Evolutionary conservation across 2,329 filamentous ascomycete species (phyloP).

Genomic region (Myriosclerotinia curreyana): DNA sequence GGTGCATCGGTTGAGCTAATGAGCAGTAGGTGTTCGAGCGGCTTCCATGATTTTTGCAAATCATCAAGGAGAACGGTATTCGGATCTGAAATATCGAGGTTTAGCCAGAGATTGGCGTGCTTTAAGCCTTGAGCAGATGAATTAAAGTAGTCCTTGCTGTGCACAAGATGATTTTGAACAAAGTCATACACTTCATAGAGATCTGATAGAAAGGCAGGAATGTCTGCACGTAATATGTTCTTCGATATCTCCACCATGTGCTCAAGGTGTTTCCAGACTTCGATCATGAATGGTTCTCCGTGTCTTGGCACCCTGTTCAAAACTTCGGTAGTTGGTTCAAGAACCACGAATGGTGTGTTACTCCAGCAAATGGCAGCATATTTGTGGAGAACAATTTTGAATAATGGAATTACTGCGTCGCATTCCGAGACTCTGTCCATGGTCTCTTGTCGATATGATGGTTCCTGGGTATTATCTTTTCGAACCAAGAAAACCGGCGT

Average conservation of each 20-base stretch:
- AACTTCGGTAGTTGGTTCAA: conserved; percentile 26
- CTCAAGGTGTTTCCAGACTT: conserved; percentile 32
- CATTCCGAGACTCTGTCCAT: conserved; percentile 26
- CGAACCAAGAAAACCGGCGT: conserved; percentile 26
- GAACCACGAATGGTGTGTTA: conserved; percentile 29
- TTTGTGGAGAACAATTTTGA: conserved; percentile 25
- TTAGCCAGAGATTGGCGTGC: conserved; percentile 27
- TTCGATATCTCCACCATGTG: conserved; percentile 26
- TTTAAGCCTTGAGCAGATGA: background rate
- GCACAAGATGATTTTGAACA: conserved; percentile 27
- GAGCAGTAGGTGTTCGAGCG: conserved; percentile 29
- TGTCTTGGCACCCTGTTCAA: conserved; percentile 9
- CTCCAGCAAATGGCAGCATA: conserved; percentile 32
- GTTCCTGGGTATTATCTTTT: conserved; percentile 23
- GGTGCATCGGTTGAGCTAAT: conserved; percentile 33
- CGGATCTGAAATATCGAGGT: conserved; percentile 22
- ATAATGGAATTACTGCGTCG: conserved; percentile 23
- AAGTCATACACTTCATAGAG: conserved; percentile 30
- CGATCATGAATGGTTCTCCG: conserved; percentile 21
- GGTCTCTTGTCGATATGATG: conserved; percentile 21
- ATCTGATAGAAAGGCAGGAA: conserved; percentile 27
- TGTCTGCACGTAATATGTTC: conserved; percentile 16
- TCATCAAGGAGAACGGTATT: conserved; percentile 20
- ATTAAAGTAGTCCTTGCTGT: conserved; percentile 20
- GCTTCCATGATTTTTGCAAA: conserved; percentile 29